Conservation (phyloP, 2,329 filamentous ascomycete genomes). For the Paracoccidioides brasiliensis region DNA sequence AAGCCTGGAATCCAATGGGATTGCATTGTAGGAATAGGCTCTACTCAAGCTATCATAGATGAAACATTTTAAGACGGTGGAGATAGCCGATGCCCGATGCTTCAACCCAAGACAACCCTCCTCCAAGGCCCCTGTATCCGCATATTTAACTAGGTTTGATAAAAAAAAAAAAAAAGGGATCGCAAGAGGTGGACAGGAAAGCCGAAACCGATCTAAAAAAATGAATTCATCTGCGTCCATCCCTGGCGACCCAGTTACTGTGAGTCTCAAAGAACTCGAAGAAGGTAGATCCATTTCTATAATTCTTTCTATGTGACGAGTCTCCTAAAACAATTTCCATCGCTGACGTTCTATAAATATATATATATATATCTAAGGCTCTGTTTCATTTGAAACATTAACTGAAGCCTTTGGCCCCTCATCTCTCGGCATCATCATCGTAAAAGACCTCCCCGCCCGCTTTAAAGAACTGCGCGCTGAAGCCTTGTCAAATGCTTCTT, state of each 20-base stretch:
- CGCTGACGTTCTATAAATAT: neutral
- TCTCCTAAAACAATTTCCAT: neutral
- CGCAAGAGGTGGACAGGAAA: neutral
- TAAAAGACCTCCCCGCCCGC: slow-evolving; percentile 63
- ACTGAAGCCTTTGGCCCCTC: slow-evolving; percentile 72
- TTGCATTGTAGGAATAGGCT: no score
- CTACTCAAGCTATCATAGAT: no score
- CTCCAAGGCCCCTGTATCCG: no score
- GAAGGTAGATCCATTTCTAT: slow-evolving; percentile 26
- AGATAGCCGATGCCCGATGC: neutral
- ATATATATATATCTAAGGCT: slow-evolving; percentile 15
- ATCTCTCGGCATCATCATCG: slow-evolving; percentile 85
- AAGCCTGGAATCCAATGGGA: no score
- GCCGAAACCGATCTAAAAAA: neutral
- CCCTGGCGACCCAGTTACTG: slow-evolving; percentile 32
- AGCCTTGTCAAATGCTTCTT: slow-evolving; percentile 75
- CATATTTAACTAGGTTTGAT: neutral
- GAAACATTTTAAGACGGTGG: neutral
- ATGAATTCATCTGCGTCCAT: neutral
- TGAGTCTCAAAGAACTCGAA: slow-evolving; percentile 36
- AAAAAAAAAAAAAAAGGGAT: neutral
- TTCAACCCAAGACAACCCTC: no score
- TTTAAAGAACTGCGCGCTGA: slow-evolving; percentile 60
- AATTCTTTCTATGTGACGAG: neutral
- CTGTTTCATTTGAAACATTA: slow-evolving; percentile 32